Evolutionary conservation across 1,284 basidiomycete genomes (phyloP).

Genomic region (Ustilago hordei): DNA sequence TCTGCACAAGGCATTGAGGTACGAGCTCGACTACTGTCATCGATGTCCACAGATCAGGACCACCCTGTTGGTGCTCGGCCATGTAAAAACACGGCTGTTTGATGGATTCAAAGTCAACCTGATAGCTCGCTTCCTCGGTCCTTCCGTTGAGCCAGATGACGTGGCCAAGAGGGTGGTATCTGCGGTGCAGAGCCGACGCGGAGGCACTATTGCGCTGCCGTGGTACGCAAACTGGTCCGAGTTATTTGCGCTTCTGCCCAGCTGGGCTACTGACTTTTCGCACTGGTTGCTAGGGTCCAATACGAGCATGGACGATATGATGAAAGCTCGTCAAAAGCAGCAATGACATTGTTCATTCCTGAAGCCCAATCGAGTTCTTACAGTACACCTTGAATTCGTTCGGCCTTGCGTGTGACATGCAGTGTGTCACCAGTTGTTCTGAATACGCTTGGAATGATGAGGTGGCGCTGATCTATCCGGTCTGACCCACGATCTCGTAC

Average conservation of each 20-base stretch:
- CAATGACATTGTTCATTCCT: background rate
- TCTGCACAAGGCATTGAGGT: slow-evolving; percentile 64
- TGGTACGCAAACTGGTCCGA: slow-evolving; percentile 62
- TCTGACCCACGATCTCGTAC: slow-evolving; percentile 38
- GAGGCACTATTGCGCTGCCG: slow-evolving; percentile 50
- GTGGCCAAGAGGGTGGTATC: slow-evolving; percentile 53
- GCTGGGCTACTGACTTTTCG: slow-evolving; percentile 42
- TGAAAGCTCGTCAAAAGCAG: slow-evolving; percentile 25
- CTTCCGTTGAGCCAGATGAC: slow-evolving; percentile 38
- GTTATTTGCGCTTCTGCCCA: slow-evolving; percentile 47
- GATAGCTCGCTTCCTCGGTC: slow-evolving; percentile 56
- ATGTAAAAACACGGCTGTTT: slow-evolving; percentile 62
- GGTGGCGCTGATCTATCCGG: slow-evolving; percentile 4
- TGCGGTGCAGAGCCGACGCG: slow-evolving; percentile 47
- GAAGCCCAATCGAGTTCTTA: background rate
- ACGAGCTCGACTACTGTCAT: slow-evolving; percentile 61
- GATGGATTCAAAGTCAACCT: slow-evolving; percentile 34
- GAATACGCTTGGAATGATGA: background rate
- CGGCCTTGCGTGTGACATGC: slow-evolving; percentile 2
- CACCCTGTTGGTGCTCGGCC: slow-evolving; percentile 59
- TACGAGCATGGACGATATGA: slow-evolving; percentile 40
- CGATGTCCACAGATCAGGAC: slow-evolving; percentile 55
- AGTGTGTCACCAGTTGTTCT: background rate
- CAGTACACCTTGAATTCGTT: background rate
- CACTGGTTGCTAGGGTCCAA: slow-evolving; percentile 45